phyloP scores from a whole-genome alignment of 345 rosid genomes.

The Populus tremula region DNA sequence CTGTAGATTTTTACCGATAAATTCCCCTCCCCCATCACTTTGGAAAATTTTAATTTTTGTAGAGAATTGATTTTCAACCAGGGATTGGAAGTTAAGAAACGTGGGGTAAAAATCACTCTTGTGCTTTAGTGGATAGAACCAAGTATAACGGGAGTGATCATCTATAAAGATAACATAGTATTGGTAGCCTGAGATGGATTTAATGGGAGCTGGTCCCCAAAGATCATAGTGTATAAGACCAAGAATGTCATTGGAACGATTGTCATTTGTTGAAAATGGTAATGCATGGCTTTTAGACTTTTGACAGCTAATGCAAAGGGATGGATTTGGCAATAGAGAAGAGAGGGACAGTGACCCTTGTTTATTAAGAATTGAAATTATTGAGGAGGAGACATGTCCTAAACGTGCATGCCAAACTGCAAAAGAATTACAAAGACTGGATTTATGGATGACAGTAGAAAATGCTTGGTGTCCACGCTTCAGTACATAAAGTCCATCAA shows the following conservation, averaged over 20 bases:
- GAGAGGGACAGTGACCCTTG: not conserved
- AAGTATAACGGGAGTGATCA: not conserved
- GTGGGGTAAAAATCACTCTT: not conserved
- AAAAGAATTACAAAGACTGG: not conserved
- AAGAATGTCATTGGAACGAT: not conserved
- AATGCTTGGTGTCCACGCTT: not conserved
- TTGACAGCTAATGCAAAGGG: not conserved
- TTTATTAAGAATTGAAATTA: not conserved
- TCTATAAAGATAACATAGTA: not conserved
- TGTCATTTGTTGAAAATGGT: not conserved
- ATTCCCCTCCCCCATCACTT: constrained; percentile 4
- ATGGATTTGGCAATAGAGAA: not conserved
- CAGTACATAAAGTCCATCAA: constrained; percentile 6
- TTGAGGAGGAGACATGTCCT: not conserved
- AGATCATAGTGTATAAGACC: not conserved
- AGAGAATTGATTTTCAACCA: not conserved
- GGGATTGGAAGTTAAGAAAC: not conserved
- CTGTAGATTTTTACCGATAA: not conserved
- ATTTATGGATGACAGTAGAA: not conserved
- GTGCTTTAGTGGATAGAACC: constrained; percentile 4
- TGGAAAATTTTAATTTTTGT: not conserved
- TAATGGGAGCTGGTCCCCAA: not conserved
- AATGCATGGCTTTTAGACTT: constrained; percentile 2
- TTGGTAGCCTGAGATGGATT: not conserved
- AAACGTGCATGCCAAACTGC: constrained; percentile 6